Evolutionary conservation across 495 filamentous ascomycete species (phyloP).

Genomic region (Penicillium simplicissimum): DNA sequence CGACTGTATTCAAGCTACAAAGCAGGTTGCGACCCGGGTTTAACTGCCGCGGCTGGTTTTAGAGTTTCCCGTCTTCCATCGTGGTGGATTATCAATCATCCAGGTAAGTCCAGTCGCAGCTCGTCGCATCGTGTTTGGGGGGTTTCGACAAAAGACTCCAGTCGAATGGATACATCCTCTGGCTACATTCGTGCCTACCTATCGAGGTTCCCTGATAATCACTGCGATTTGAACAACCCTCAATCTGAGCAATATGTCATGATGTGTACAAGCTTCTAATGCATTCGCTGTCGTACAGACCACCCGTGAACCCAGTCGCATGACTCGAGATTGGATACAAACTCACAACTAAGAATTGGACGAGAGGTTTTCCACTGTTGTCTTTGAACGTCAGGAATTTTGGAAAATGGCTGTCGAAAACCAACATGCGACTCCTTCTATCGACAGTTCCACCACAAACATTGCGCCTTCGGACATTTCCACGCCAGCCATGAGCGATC

Average conservation of each 20-base stretch:
- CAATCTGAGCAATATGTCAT: background rate
- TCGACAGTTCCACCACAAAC: constrained; percentile 16
- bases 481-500: constrained; percentile 18
- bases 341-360: background rate
- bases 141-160: background rate
- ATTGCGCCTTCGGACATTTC: constrained; percentile 15
- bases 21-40: background rate
- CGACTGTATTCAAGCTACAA: background rate
- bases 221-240: background rate
- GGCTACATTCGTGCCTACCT: background rate
- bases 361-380: background rate
- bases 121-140: background rate
- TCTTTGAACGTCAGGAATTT: background rate
- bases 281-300: background rate
- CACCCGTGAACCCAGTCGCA: constrained; percentile 3
- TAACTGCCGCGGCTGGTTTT: background rate
- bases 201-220: background rate
- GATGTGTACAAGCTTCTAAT: background rate
- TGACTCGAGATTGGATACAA: background rate
- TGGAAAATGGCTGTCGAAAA: constrained; percentile 38
- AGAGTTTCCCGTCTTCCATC: background rate
- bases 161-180: background rate
- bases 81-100: background rate
- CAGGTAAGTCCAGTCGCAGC: background rate
- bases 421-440: constrained; percentile 8